Evolutionary conservation across 257 asterid species (phyloP), one percentile per base, ranked within the genome.

Genomic region (Asclepias syriaca): DNA sequence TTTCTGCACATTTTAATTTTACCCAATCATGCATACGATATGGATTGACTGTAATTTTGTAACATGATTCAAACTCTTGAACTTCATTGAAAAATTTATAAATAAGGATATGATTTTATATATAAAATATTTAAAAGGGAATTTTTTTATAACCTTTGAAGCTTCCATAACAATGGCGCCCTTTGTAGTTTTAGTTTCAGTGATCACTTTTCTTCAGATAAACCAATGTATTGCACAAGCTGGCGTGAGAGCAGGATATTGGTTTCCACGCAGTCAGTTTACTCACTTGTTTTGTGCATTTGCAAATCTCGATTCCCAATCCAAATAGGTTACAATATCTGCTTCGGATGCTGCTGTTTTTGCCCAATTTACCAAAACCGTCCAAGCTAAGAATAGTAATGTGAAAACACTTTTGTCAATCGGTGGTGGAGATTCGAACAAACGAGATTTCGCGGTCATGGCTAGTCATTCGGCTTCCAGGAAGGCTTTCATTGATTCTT

Each of bases 201-300:
- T 59, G 4, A 64, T 81, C 3, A 51, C 8, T 24, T 58, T 78
- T 63, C 39, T 77, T 49, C 79, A 67, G 11, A 10, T 84, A 40
- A 64, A 75, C 65, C 43, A 59, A 10, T 74, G 80, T 19, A 0
- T 21, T 0, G 84, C 72, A 10, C 89, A 86, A 70, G 49, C 75
- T 67, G 75, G 66, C 16, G 85, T 86, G 3, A 81, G 76, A 37
- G 85, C 84, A 5, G 88, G 76, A 12, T 87, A 87, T 56, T 87
- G 92, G 90, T 83, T 81, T 69, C 81, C 77, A 7, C 87, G 73
- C 0, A 83, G 87, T 18, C 78, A 76, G 29, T 87, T 79, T 81
- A 82, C 92, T 2, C 92, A 87, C 64, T 74, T 87, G 60, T 84
- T 85, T 66, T 87, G 84, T 58, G 89, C 89, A 11, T 87, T 87